Base-by-base conservation (phyloP, 768 basidiomycete species). In the Pleurotus tuoliensis region DNA sequence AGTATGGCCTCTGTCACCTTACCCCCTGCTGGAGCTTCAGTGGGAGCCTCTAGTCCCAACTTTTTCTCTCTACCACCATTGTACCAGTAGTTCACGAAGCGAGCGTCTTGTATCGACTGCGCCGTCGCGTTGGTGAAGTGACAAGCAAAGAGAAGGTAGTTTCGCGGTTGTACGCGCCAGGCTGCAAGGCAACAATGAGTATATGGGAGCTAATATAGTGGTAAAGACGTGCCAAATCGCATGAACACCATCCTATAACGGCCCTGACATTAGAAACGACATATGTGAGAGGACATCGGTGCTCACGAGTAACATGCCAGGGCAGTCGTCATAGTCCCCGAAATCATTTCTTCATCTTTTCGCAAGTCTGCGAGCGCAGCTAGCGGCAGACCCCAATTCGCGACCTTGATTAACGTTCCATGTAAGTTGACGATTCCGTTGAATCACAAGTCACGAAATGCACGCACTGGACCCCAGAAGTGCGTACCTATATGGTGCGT, bases 301-400 rank as follows among this genome's bases (percentile, higher is more conserved):
- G 87, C 94, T 74, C 67, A 98, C 95, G 96, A 98, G 73, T 99
- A 99, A 57, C 77, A 80, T 7, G 85, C 82, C 41, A 99, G 81
- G 20, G 96, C 91, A 45, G 91, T 84, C 1, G 94, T 95, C 96
- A 99, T 99, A 34, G 94, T 83, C 13, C 95, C 96, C 49, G 95
- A 98, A 63, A 99, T 99, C 68, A 93, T 81, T 64, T 97, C 92
- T 71, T 97, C 94, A 82, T 98, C 94, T 68, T 94, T 97, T 61
- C 75, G 78, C 66, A 98, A 75, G 75, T 99, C 96, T 5, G 94
- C 67, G 44, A 99, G 76, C 43, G 96, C 96, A 65, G 96, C 96
- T 39, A 98, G 74, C 57, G 96, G 96, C 15, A 99, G 82, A 65
- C 96, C 96, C 92, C 96, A 99, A 78, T 99, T 99, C 59, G 96